Percentiles rank a stretch among this genome's conserved stretches.
phyloP scores from a whole-genome alignment of 495 filamentous ascomycete genomes.

The Neurospora sp. region DNA sequence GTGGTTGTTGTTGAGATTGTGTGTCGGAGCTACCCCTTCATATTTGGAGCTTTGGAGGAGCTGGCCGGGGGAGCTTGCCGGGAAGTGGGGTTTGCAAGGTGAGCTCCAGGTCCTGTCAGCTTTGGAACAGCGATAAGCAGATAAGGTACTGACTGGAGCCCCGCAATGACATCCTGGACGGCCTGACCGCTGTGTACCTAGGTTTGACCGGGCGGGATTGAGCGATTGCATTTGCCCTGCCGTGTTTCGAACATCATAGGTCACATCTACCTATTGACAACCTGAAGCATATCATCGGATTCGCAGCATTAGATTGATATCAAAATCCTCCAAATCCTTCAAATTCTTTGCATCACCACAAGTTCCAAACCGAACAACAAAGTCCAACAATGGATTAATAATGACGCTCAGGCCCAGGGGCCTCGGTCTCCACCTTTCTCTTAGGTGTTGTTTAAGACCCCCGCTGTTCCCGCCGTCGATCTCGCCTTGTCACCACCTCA shows the following conservation, averaged over 20 bases:
- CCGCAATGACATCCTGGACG: background rate
- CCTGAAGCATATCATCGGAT: background rate
- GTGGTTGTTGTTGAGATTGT: background rate
- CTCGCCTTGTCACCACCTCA: background rate
- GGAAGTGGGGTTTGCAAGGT: background rate
- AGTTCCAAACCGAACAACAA: background rate
- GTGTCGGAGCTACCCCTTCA: background rate
- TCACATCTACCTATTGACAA: background rate
- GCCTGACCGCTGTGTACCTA: background rate
- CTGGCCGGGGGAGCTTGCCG: background rate
- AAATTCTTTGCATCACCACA: background rate
- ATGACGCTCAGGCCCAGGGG: background rate
- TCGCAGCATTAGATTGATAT: background rate
- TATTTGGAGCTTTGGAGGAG: background rate
- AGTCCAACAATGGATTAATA: background rate
- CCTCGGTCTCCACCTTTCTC: background rate
- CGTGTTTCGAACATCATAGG: background rate
- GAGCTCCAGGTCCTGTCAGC: background rate
- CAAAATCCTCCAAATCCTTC: background rate
- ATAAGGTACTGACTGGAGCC: background rate
- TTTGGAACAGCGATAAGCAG: background rate
- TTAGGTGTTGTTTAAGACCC: background rate
- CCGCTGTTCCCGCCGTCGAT: background rate
- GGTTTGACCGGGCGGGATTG: background rate
- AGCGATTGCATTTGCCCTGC: background rate